Base-by-base conservation (phyloP, 73 alveolate species). In the Symbiodinium natans region DNA sequence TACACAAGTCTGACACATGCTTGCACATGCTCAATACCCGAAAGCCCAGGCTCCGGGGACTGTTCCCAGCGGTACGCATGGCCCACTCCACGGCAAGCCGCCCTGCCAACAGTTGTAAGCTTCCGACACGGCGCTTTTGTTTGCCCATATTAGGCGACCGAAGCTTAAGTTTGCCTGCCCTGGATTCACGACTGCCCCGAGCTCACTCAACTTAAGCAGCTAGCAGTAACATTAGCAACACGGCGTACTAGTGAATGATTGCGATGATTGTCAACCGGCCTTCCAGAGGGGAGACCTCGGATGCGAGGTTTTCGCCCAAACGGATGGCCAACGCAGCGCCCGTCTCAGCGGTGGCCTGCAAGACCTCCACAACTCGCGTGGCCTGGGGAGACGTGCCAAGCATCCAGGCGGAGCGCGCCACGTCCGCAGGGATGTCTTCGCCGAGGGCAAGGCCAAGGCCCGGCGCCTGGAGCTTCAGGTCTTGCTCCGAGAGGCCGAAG, bases 51-150 rank as follows among this genome's bases (percentile, higher is more conserved):
- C 9, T 23, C 80, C 80, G 40, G 17, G 19, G 10, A 29, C 80
- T 63, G 80, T 63, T 63, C 10, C 80, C 80, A 2, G 21, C 80
- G 38, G 80, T 63, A n/a, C 80, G 39, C 80, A 63, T 63, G 33
- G 80, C 80, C 80, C 80, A 63, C 80, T 63, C 80, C 31, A 63
- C 80, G 33, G 80, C 80, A 19, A 63, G 80, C 9, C 80, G 80
- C 31, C 80, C 80, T 63, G 27, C 0, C 71, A 52, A 29, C n/a
- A n/a, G n/a, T n/a, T n/a, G n/a, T n/a, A n/a, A n/a, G n/a, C n/a
- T n/a, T n/a, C n/a, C n/a, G n/a, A n/a, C n/a, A n/a, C n/a, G n/a
- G n/a, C n/a, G n/a, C n/a, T n/a, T n/a, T n/a, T n/a, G n/a, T n/a
- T n/a, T n/a, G n/a, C n/a, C n/a, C n/a, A n/a, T n/a, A n/a, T n/a